Evolutionary conservation across 2,329 filamentous ascomycete genomes (phyloP).

Genomic region (Pezizomycotina sp.): DNA sequence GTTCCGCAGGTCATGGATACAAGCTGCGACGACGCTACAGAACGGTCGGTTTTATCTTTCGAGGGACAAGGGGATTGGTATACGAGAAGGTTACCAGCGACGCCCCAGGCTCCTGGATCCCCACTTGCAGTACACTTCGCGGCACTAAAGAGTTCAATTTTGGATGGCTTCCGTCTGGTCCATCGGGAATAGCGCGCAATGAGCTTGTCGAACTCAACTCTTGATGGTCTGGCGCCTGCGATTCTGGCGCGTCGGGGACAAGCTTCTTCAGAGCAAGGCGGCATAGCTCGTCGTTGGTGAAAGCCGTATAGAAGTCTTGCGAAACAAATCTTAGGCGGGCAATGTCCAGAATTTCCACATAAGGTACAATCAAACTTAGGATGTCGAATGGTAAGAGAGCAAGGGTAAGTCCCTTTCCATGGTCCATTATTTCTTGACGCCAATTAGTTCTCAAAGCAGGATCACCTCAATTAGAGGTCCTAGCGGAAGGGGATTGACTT

Average conservation of each 20-base stretch:
- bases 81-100: constrained; percentile 9
- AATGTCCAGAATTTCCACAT: constrained; percentile 16
- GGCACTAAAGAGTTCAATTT: constrained; percentile 9
- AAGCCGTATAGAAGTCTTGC: constrained; percentile 13
- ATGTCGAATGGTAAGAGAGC: constrained; percentile 13
- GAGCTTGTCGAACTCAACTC: constrained; percentile 16
- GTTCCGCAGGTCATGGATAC: too few species aligned
- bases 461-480: too few species aligned
- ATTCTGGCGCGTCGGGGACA: constrained; percentile 12
- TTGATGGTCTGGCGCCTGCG: constrained; percentile 4
- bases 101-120: constrained; percentile 11
- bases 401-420: too few species aligned
- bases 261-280: constrained; percentile 14
- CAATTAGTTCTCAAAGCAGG: too few species aligned
- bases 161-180: constrained; percentile 16
- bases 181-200: constrained; percentile 16
- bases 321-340: constrained; percentile 16
- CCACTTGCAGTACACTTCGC: constrained; percentile 12
- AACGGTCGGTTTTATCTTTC: too few species aligned
- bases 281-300: constrained; percentile 15
- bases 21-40: too few species aligned
- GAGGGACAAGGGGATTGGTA: constrained; percentile 17
- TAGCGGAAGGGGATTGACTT: too few species aligned
- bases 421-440: too few species aligned
- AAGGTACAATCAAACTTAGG: constrained; percentile 7